phyloP scores from a whole-genome alignment of 2,329 filamentous ascomycete species.

The Neocucurbitaria cava region DNA sequence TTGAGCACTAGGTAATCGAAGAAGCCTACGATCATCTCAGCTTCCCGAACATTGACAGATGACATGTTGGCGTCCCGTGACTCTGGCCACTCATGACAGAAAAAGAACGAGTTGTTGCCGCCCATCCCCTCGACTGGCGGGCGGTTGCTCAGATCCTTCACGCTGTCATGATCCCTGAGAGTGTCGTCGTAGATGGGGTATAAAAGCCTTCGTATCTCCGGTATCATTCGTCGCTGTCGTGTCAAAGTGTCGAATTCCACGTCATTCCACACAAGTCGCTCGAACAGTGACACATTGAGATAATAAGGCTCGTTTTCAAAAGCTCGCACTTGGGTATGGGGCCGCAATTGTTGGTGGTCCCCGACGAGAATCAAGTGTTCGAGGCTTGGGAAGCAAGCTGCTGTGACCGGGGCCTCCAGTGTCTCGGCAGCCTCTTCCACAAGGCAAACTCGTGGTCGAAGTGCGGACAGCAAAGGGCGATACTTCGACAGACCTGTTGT shows the following conservation, averaged over 20 bases:
- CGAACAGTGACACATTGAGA: slow-evolving; percentile 79
- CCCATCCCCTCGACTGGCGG: slow-evolving; percentile 69
- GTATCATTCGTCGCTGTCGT: slow-evolving; percentile 76
- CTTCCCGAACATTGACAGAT: slow-evolving; percentile 71
- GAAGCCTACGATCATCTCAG: slow-evolving; percentile 76
- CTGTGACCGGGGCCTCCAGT: slow-evolving; percentile 68
- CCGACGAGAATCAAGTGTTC: slow-evolving; percentile 75
- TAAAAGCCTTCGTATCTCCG: slow-evolving; percentile 68
- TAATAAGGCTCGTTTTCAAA: slow-evolving; percentile 68
- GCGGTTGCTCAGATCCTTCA: slow-evolving; percentile 55
- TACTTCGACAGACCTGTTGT: slow-evolving; percentile 86
- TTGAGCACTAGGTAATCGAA: slow-evolving; percentile 76
- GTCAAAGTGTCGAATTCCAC: slow-evolving; percentile 70
- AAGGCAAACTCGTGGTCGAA: slow-evolving; percentile 72
- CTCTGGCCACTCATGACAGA: slow-evolving; percentile 71
- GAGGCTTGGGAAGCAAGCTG: slow-evolving; percentile 66
- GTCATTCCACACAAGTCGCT: slow-evolving; percentile 72
- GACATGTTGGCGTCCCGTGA: slow-evolving; percentile 68
- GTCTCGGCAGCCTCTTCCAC: slow-evolving; percentile 85
- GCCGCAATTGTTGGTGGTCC: slow-evolving; percentile 81
- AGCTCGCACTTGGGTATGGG: slow-evolving; percentile 68
- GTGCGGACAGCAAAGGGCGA: slow-evolving; percentile 69
- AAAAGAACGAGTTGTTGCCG: slow-evolving; percentile 65
- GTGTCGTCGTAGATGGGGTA: slow-evolving; percentile 65
- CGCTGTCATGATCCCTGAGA: slow-evolving; percentile 65